Evolutionary conservation across 306 rosid genomes (phyloP), one percentile per base, ranked within the genome.

Genomic region (Quercus agrifolia): DNA sequence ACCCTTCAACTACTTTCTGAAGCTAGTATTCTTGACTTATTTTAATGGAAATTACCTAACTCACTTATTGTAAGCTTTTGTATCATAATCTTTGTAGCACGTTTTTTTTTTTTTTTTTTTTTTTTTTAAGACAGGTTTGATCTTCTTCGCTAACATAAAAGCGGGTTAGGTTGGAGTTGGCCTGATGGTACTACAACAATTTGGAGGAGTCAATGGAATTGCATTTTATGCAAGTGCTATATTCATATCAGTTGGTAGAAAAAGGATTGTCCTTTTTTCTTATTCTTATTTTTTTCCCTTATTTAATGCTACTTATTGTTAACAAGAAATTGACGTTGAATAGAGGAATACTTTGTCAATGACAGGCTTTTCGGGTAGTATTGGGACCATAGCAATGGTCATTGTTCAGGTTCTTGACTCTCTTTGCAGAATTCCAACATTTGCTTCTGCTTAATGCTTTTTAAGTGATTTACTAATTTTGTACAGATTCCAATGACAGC

Each of bases 121-220:
- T 5, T 5, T 11, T 27, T 56, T 62, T 75, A 21, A 28, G 58
- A 17, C 73, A 5, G 33, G 78, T 79, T 44, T 55, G 67, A 56
- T 56, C 52, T n/a, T 52, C 78, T 49, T 33, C 19, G 10, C 52
- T 72, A 55, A 55, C 62, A 21, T 27, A 20, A 70, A 83, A 68
- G 76, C 71, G 54, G 80, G 55, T 31, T 85, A 94, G 97, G 93
- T 90, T 27, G 97, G 97, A 84, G 92, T 91, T 4, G 99, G 99
- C 70, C 82, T 92, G 76, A 92, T 94, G 97, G 86, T 85, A 61
- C 83, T 92, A 30, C 97, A 92, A 84, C 96, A 94, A 81, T 94
- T 92, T 71, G 97, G 97, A 85, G 99, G 97, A 66, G 86, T 92
- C 77, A 91, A 88, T 64, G 97, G 86, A 76, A 85, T 94, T 77